Evolutionary conservation across 441 rosid genomes (phyloP).

Genomic region (Erysimum cheiri): DNA sequence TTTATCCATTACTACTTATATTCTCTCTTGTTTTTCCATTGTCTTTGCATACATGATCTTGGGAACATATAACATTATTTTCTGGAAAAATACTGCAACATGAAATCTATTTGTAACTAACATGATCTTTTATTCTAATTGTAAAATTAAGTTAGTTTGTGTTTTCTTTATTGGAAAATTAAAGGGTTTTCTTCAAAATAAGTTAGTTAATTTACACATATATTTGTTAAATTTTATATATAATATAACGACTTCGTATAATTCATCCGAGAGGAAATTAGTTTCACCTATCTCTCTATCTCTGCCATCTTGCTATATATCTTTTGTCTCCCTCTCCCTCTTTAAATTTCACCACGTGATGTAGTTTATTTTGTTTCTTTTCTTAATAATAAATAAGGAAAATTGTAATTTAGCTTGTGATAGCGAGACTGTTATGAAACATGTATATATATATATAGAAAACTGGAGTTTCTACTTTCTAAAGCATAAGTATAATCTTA

Average conservation of each 20-base stretch:
- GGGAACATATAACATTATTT: constrained; percentile 1
- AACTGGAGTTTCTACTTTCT: too few relatives aligned
- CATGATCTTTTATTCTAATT: background rate
- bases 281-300: background rate
- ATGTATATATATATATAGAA: too few relatives aligned
- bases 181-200: too few relatives aligned
- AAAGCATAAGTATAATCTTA: background rate
- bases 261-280: constrained; percentile 19
- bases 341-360: constrained; percentile 16
- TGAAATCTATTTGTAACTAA: background rate
- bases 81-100: background rate
- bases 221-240: background rate
- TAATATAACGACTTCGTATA: background rate
- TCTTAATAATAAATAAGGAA: background rate
- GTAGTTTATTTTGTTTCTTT: background rate
- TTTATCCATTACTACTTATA: background rate
- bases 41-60: constrained; percentile 1
- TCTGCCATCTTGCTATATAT: constrained; percentile 8
- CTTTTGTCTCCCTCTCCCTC: background rate
- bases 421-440: too few relatives aligned
- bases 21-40: background rate
- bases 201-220: background rate
- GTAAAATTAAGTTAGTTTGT: background rate
- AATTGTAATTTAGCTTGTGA: background rate
- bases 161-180: too few relatives aligned